phyloP scores from a whole-genome alignment of 2,329 filamentous ascomycete species.

The Epichloe bromicola region DNA sequence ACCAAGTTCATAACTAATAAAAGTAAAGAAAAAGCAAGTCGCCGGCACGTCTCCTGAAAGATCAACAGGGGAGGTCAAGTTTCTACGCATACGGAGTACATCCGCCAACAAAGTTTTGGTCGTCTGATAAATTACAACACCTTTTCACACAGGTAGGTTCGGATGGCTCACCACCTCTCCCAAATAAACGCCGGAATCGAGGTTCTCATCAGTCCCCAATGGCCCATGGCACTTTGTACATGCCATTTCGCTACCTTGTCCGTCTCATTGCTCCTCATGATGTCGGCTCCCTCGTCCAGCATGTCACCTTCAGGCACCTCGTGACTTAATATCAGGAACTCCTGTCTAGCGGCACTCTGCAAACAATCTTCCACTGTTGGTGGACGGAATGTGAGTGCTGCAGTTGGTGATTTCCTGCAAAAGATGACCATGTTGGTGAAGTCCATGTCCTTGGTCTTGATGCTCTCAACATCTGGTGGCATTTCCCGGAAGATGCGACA shows the following conservation, averaged over 20 bases:
- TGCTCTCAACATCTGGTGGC: slow-evolving; percentile 33
- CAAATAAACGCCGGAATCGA: slow-evolving; percentile 69
- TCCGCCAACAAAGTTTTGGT: neutral
- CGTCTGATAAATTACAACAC: neutral
- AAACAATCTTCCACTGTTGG: slow-evolving; percentile 55
- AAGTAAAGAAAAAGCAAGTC: no score
- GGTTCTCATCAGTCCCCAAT: slow-evolving; percentile 85
- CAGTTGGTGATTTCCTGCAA: slow-evolving; percentile 52
- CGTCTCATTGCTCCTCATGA: slow-evolving; percentile 53
- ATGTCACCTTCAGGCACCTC: slow-evolving; percentile 49
- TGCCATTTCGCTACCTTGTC: slow-evolving; percentile 58
- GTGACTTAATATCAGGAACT: slow-evolving; percentile 58
- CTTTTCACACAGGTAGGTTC: neutral
- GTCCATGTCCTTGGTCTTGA: slow-evolving; percentile 42
- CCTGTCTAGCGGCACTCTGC: slow-evolving; percentile 53
- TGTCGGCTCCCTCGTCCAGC: slow-evolving; percentile 28
- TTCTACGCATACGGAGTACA: no score
- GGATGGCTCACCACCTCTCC: slow-evolving; percentile 59
- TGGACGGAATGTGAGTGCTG: slow-evolving; percentile 50
- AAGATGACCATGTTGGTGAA: slow-evolving; percentile 97
- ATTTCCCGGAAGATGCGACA: slow-evolving; percentile 86
- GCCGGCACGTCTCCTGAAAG: no score
- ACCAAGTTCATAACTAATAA: no score
- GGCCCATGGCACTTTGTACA: slow-evolving; percentile 61
- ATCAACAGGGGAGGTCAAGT: no score